Conservation (phyloP, 169 alveolate genomes). For the Plasmodium vivax region DNA sequence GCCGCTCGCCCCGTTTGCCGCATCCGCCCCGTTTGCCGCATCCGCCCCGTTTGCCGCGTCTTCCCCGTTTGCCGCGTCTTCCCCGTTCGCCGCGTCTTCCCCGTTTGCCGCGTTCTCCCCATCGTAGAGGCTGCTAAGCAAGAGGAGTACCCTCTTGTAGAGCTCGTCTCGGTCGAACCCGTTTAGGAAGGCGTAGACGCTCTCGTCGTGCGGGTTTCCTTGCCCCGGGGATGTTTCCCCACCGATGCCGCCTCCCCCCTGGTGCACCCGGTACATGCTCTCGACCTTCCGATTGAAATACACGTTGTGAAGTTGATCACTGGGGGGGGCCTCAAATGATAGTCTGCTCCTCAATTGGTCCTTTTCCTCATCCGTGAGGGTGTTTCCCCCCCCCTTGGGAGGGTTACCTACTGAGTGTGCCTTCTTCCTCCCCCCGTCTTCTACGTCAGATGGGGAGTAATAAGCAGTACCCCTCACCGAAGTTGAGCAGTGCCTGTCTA, state of each 20-base stretch:
- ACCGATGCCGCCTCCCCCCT: not conserved
- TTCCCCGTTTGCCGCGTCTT: no score
- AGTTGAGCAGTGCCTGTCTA: not conserved
- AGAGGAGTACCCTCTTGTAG: constrained; percentile 3
- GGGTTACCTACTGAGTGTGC: not conserved
- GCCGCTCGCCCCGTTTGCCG: no score
- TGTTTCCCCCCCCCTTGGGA: not conserved
- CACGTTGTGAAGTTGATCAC: constrained; percentile 9
- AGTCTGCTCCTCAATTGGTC: not conserved
- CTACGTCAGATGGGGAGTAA: not conserved
- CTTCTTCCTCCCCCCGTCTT: not conserved
- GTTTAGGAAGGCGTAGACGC: constrained; percentile 7
- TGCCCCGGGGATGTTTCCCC: not conserved
- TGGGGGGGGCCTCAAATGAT: not conserved
- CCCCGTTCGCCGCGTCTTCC: not conserved
- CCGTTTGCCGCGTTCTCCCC: not conserved
- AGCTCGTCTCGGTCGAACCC: constrained; percentile 8
- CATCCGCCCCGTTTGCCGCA: no score
- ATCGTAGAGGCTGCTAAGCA: constrained; percentile 10
- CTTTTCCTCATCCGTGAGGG: constrained; percentile 25
- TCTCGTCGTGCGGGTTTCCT: no score
- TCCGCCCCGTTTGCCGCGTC: no score
- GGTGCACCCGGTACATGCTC: not conserved
- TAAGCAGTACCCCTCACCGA: not conserved
- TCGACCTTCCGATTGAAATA: constrained; percentile 20